phyloP scores from a whole-genome alignment of 2,329 filamentous ascomycete genomes.

The Plectosphaerella plurivora region DNA sequence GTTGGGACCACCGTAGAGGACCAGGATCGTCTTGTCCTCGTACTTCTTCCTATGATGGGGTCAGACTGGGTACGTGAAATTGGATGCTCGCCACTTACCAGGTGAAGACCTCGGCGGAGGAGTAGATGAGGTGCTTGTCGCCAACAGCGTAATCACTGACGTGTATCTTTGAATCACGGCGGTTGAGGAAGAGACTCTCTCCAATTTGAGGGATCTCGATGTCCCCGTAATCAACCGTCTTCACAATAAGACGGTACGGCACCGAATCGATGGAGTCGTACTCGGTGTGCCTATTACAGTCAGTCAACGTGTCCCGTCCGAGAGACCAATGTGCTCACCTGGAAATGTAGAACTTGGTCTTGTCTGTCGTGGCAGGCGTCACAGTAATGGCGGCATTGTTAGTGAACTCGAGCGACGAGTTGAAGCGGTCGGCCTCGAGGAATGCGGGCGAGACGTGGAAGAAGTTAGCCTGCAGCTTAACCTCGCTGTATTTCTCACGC shows the following conservation, averaged over 20 bases:
- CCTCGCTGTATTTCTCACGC: conserved; percentile 74
- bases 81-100: conserved; percentile 30
- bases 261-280: conserved; percentile 56
- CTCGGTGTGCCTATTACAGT: conserved; percentile 47
- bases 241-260: conserved; percentile 59
- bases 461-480: conserved; percentile 74
- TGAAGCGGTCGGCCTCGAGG: conserved; percentile 40
- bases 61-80: not conserved
- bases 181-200: conserved; percentile 50
- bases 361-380: conserved; percentile 52
- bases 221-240: conserved; percentile 48
- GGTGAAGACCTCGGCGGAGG: conserved; percentile 65
- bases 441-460: conserved; percentile 68
- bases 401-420: not conserved
- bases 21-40: conserved; percentile 50
- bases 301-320: not conserved
- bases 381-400: conserved; percentile 47
- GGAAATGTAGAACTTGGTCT: conserved; percentile 60
- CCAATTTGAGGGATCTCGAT: conserved; percentile 56
- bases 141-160: conserved; percentile 64
- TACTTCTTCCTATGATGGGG: conserved; percentile 43
- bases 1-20: conserved; percentile 59
- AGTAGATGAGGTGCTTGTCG: conserved; percentile 57
- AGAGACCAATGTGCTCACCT: conserved; percentile 9
- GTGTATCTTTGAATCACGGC: conserved; percentile 64